These are phyloP conservation scores for Pseudonectria buxi DNA, from an alignment of 2,329 filamentous ascomycete species.

Conservation along the genomic window DNA sequence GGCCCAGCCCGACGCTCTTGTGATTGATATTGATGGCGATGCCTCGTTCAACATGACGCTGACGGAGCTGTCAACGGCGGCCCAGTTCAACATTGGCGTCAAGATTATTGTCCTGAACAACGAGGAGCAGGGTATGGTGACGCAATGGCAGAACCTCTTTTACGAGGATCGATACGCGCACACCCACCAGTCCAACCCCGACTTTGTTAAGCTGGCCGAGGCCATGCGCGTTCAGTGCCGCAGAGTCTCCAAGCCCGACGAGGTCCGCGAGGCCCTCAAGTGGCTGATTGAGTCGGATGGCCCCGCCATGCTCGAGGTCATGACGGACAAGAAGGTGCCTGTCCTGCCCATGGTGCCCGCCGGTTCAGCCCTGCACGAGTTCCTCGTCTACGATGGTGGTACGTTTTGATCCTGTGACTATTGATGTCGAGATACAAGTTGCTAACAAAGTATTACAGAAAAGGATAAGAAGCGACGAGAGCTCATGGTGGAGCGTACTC, in stretches of 20 bases:
- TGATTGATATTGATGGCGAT: conserved; percentile 95
- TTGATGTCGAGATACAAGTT: neutral
- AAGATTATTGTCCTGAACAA: conserved; percentile 95
- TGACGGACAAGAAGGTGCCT: conserved; percentile 86
- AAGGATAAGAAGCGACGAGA: conserved; percentile 63
- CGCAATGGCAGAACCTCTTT: conserved; percentile 96
- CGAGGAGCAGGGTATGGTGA: conserved; percentile 98
- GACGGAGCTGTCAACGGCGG: conserved; percentile 86
- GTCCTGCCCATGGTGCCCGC: conserved; percentile 97
- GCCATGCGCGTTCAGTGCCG: conserved; percentile 81
- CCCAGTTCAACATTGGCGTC: conserved; percentile 93
- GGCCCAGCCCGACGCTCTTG: conserved; percentile 64
- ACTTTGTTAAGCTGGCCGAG: conserved; percentile 88
- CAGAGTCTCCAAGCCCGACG: conserved; percentile 65
- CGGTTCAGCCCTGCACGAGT: conserved; percentile 83
- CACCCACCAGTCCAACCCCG: conserved; percentile 91
- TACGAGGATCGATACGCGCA: conserved; percentile 90
- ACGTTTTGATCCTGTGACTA: conserved; percentile 8
- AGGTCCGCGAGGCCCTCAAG: conserved; percentile 69
- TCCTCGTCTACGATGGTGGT: conserved; percentile 48
- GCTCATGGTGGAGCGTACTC: conserved; percentile 58
- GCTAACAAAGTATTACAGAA: conserved; percentile 40
- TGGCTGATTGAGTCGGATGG: conserved; percentile 88
- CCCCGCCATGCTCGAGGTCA: conserved; percentile 86
- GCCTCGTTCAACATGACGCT: conserved; percentile 99